Evolutionary conservation across 768 basidiomycete genomes (phyloP).

Genomic region (Boletus tomentosulus): DNA sequence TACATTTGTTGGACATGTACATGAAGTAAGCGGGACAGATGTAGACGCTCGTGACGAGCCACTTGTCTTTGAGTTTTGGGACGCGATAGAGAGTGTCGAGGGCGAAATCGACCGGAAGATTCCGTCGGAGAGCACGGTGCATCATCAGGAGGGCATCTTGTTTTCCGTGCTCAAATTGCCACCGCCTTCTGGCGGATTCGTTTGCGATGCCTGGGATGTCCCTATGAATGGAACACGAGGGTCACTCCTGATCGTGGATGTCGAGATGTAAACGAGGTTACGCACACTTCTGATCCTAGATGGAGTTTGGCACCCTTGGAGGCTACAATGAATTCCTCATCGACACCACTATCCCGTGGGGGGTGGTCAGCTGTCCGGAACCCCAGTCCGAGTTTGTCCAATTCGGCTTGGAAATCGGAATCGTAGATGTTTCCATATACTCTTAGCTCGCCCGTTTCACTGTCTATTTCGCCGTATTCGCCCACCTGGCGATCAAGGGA

Average conservation of each 20-base stretch:
- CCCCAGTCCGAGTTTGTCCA: slow-evolving; percentile 2
- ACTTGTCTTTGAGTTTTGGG: slow-evolving; percentile 25
- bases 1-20: slow-evolving; percentile 31
- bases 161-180: slow-evolving; percentile 31
- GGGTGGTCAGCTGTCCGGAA: slow-evolving; percentile 14
- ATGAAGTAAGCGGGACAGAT: slow-evolving; percentile 32
- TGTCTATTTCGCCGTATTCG: slow-evolving; percentile 30
- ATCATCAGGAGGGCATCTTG: slow-evolving; percentile 36
- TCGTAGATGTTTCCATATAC: slow-evolving; percentile 34
- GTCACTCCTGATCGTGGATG: no score
- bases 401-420: slow-evolving; percentile 8
- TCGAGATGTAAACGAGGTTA: neutral
- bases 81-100: slow-evolving; percentile 24
- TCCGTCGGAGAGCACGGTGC: slow-evolving; percentile 17
- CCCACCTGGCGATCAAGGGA: slow-evolving; percentile 24
- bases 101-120: slow-evolving; percentile 9
- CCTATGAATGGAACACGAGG: neutral
- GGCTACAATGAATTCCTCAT: slow-evolving; percentile 21
- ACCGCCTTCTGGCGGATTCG: slow-evolving; percentile 32
- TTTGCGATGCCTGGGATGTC: slow-evolving; percentile 23
- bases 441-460: slow-evolving; percentile 26
- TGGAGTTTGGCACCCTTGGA: slow-evolving; percentile 21
- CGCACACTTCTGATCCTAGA: slow-evolving; percentile 20
- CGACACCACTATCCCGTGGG: slow-evolving; percentile 9
- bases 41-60: slow-evolving; percentile 31